phyloP scores from a whole-genome alignment of 2,329 filamentous ascomycete species.

The Aureobasidium musti region DNA sequence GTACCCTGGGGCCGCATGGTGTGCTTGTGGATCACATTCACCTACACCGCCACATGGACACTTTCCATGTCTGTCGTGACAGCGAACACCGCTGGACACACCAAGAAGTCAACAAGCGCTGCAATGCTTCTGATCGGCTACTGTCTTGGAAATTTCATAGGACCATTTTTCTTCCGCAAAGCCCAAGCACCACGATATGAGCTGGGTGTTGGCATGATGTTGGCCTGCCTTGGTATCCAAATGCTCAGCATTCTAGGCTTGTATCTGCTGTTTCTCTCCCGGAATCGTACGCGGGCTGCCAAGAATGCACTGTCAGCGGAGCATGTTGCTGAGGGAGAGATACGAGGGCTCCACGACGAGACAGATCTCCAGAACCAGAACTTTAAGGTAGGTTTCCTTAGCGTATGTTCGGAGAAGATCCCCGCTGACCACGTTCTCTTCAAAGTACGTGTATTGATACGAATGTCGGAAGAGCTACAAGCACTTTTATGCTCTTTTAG shows the following conservation, averaged over 20 bases:
- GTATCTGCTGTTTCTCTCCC: conserved; percentile 30
- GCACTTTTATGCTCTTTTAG: too few species aligned
- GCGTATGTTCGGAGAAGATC: too few species aligned
- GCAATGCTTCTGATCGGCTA: conserved; percentile 57
- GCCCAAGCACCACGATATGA: conserved; percentile 27
- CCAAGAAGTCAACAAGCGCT: conserved; percentile 61
- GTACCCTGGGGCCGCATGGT: conserved; percentile 45
- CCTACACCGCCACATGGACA: background rate
- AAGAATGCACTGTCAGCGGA: background rate
- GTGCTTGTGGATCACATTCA: conserved; percentile 48
- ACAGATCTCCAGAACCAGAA: conserved; percentile 25
- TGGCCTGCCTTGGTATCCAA: conserved; percentile 32
- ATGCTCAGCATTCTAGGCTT: conserved; percentile 30
- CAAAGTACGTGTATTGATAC: background rate
- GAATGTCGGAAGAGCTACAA: too few species aligned
- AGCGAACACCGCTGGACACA: conserved; percentile 62
- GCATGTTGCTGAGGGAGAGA: conserved; percentile 11
- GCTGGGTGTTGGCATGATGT: conserved; percentile 28
- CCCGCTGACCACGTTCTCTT: background rate
- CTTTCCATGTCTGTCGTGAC: conserved; percentile 63
- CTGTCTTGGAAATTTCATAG: conserved; percentile 39
- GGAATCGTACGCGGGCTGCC: conserved; percentile 28
- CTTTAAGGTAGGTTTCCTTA: background rate
- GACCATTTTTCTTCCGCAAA: conserved; percentile 27
- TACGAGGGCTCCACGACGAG: conserved; percentile 22